Percentiles rank a stretch among this genome's conserved stretches.
Conservation (phyloP, 495 filamentous ascomycete genomes). For the Xylaria nigripes region DNA sequence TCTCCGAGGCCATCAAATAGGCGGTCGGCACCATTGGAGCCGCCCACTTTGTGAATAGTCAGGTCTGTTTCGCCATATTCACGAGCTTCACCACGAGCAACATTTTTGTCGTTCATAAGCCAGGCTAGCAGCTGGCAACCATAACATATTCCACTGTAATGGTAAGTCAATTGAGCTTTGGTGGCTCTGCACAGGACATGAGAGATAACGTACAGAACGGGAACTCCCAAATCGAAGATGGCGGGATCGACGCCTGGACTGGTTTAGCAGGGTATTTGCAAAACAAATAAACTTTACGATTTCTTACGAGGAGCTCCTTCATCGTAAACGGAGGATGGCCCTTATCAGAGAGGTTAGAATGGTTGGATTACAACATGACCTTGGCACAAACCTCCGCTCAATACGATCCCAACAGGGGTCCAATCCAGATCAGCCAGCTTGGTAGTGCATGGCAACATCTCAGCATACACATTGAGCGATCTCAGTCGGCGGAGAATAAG, state of each 20-base stretch:
- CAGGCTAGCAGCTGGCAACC: slow-evolving; percentile 78
- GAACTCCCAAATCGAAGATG: slow-evolving; percentile 69
- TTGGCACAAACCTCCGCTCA: slow-evolving; percentile 52
- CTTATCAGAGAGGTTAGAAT: slow-evolving; percentile 3
- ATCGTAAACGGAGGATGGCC: slow-evolving; percentile 50
- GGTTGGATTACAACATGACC: neutral
- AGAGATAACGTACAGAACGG: slow-evolving; percentile 42
- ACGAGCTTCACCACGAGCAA: slow-evolving; percentile 59
- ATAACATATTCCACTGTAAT: slow-evolving; percentile 56
- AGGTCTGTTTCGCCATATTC: slow-evolving; percentile 63
- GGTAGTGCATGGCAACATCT: slow-evolving; percentile 89
- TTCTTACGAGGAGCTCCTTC: slow-evolving; percentile 54
- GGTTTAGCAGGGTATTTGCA: neutral
- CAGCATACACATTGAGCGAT: slow-evolving; percentile 76
- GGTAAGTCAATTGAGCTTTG: neutral
- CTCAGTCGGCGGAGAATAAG: slow-evolving; percentile 70
- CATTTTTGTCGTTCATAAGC: slow-evolving; percentile 57
- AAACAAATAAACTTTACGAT: slow-evolving; percentile 5
- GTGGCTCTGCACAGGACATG: neutral
- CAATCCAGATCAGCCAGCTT: slow-evolving; percentile 71
- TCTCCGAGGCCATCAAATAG: slow-evolving; percentile 66
- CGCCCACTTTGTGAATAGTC: slow-evolving; percentile 33
- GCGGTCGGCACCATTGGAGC: slow-evolving; percentile 52
- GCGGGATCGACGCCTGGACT: slow-evolving; percentile 56
- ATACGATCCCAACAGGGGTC: slow-evolving; percentile 74